Evolutionary conservation across 2,329 filamentous ascomycete species (phyloP).

Genomic region (Cercospora beticola): DNA sequence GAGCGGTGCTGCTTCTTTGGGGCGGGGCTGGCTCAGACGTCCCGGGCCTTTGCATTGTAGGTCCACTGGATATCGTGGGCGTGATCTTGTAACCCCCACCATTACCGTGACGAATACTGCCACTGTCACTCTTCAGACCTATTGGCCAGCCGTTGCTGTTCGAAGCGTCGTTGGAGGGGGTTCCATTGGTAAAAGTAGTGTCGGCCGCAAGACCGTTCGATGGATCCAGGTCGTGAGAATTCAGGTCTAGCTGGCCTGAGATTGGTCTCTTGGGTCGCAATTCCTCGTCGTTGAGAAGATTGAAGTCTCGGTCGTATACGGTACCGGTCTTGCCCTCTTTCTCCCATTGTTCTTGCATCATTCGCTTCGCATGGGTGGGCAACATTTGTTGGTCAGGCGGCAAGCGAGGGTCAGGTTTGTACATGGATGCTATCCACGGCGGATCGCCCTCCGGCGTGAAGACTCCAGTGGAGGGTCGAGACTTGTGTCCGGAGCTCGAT

Average conservation of each 20-base stretch:
- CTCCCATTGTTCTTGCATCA: conserved; percentile 95
- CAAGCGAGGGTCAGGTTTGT: conserved; percentile 90
- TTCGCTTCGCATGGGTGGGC: conserved; percentile 83
- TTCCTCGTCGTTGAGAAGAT: conserved; percentile 70
- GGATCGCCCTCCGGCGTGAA: conserved; percentile 81
- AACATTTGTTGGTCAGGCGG: conserved; percentile 94
- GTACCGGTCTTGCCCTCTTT: conserved; percentile 83
- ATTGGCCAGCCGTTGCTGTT: conserved; percentile 31
- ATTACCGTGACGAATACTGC: conserved; percentile 40
- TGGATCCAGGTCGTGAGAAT: conserved; percentile 5
- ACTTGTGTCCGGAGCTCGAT: conserved; percentile 31
- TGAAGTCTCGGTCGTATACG: conserved; percentile 83
- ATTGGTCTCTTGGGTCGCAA: conserved; percentile 44
- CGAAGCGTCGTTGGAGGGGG: conserved; percentile 4
- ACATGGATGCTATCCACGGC: conserved; percentile 91
- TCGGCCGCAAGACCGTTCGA: conserved; percentile 1
- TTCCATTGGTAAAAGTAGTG: conserved; percentile 17
- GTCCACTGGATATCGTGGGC: conserved; percentile 42
- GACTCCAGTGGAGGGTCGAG: conserved; percentile 61
- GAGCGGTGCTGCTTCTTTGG: conserved; percentile 35
- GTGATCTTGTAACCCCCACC: conserved; percentile 50
- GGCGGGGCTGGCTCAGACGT: conserved; percentile 20
- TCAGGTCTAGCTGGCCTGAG: conserved; percentile 10
- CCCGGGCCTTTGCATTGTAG: conserved; percentile 25
- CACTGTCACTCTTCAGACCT: conserved; percentile 31